A percentile compares a stretch with the other conserved stretches of the same genome.
Conservation (phyloP, 192 early-diverging fungal species). For the Blastocladiella britannica region DNA sequence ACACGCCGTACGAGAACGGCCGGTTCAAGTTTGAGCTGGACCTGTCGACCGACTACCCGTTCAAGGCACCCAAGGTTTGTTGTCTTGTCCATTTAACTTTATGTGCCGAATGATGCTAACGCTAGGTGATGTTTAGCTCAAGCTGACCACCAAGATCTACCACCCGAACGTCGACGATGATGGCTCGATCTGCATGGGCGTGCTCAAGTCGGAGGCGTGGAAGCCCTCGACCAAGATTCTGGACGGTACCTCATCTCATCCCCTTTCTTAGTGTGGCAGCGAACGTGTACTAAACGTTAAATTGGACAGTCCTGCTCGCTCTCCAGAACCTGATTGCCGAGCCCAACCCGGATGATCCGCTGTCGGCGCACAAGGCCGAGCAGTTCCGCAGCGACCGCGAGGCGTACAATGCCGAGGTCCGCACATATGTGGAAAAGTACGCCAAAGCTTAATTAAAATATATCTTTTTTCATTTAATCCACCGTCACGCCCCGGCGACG, state of each 20-base stretch:
- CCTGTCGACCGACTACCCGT: slow-evolving; percentile 57
- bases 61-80: slow-evolving; percentile 54
- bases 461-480: slow-evolving; percentile 12
- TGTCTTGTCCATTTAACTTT: not conserved
- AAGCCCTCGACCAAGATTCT: slow-evolving; percentile 54
- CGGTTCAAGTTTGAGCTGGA: slow-evolving; percentile 42
- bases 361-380: slow-evolving; percentile 51
- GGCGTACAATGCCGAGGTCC: slow-evolving; percentile 46
- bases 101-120: not conserved
- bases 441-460: not conserved
- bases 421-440: slow-evolving; percentile 42
- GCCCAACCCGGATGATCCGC: slow-evolving; percentile 67
- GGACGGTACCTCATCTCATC: slow-evolving; percentile 23
- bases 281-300: too few species aligned
- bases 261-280: not conserved
- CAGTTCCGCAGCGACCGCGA: slow-evolving; percentile 36
- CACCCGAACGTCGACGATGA: slow-evolving; percentile 68
- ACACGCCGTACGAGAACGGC: slow-evolving; percentile 49
- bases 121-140: slow-evolving; percentile 22
- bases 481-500: slow-evolving; percentile 40
- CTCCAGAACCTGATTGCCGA: slow-evolving; percentile 40
- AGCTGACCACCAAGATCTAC: slow-evolving; percentile 57
- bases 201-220: slow-evolving; percentile 64
- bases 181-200: slow-evolving; percentile 51
- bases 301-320: slow-evolving; percentile 30